phyloP scores from a whole-genome alignment of 768 basidiomycete genomes.

The Macrolepiota dolichaula region DNA sequence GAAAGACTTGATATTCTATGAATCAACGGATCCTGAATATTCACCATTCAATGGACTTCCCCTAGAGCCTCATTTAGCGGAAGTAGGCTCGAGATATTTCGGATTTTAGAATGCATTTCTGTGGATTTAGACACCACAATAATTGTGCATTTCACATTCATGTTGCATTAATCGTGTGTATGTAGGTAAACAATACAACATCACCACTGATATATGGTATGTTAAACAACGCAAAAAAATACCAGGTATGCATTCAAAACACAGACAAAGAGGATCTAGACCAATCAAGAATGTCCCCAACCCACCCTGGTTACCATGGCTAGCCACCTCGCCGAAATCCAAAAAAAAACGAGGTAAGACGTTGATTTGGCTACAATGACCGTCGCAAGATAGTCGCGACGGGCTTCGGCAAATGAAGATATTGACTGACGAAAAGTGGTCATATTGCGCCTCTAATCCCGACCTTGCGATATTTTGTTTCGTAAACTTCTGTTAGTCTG shows the following conservation, averaged over 20 bases:
- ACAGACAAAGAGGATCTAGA: not conserved
- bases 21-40: no score
- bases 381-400: not conserved
- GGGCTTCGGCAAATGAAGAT: not conserved
- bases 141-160: no score
- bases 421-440: slow-evolving; percentile 15
- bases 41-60: no score
- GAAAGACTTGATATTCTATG: no score
- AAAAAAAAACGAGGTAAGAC: no score
- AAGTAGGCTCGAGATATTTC: not conserved
- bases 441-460: slow-evolving; percentile 92
- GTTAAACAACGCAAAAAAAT: not conserved
- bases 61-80: no score
- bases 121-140: no score
- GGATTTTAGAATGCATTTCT: not conserved
- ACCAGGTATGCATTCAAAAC: not conserved
- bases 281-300: not conserved
- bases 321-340: no score
- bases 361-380: no score
- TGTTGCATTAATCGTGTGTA: not conserved
- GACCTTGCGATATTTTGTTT: slow-evolving; percentile 82
- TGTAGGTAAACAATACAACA: not conserved
- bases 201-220: not conserved
- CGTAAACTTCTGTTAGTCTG: slow-evolving; percentile 60
- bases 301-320: no score